phyloP scores from a whole-genome alignment of 2,329 filamentous ascomycete species.

The Beauveria brongniartii region DNA sequence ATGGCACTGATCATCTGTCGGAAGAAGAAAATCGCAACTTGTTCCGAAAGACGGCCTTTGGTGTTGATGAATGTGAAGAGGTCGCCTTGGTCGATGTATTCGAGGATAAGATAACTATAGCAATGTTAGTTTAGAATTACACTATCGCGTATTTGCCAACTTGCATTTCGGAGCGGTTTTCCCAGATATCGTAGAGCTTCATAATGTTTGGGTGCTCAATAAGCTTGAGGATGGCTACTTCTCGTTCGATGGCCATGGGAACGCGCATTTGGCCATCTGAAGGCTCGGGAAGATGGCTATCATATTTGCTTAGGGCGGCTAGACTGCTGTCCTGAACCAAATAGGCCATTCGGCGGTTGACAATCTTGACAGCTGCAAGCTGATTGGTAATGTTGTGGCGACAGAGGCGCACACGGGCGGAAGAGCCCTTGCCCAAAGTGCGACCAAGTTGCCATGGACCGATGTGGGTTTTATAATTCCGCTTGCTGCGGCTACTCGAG shows the following conservation, averaged over 20 bases:
- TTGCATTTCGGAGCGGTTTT: constrained; percentile 90
- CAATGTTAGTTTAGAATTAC: constrained; percentile 9
- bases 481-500: constrained; percentile 31
- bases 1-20: constrained; percentile 89
- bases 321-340: constrained; percentile 80
- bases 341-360: constrained; percentile 73
- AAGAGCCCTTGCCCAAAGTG: constrained; percentile 83
- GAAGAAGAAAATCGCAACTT: constrained; percentile 76
- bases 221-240: constrained; percentile 95
- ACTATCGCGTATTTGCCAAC: constrained; percentile 21
- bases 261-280: constrained; percentile 60
- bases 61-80: constrained; percentile 79
- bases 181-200: constrained; percentile 93
- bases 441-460: constrained; percentile 91
- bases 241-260: constrained; percentile 83
- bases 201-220: constrained; percentile 94
- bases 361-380: constrained; percentile 88
- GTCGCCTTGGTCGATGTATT: constrained; percentile 74
- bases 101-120: constrained; percentile 83
- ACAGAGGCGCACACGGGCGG: constrained; percentile 78
- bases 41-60: constrained; percentile 66
- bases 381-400: constrained; percentile 72
- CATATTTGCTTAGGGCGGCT: constrained; percentile 70
- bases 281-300: constrained; percentile 46
- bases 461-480: constrained; percentile 62